A percentile compares a stretch with the other conserved stretches of the same genome.
Conservation (phyloP, 306 rosid genomes). For the Trifolium pratense region DNA sequence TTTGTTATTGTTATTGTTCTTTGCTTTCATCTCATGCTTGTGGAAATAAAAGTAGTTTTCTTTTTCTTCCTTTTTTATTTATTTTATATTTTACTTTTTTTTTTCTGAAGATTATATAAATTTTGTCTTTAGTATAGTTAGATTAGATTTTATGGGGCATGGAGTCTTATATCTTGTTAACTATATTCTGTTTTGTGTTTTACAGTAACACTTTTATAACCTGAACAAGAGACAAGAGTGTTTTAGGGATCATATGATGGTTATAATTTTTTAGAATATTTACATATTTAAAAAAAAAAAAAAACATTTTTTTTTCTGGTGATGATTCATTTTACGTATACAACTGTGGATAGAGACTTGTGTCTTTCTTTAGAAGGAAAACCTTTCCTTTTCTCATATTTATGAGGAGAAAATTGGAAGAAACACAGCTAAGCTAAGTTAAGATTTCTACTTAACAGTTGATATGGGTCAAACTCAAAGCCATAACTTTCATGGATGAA, state of each 20-base stretch:
- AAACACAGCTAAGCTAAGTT: slow-evolving; percentile 37
- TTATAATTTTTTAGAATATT: slow-evolving; percentile 36
- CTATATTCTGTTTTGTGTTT: slow-evolving; percentile 23
- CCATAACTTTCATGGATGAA: slow-evolving; percentile 39
- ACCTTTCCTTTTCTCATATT: slow-evolving; percentile 45
- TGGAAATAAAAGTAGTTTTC: slow-evolving; percentile 32
- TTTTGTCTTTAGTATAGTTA: slow-evolving; percentile 2
- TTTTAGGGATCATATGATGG: slow-evolving; percentile 26
- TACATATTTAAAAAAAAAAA: slow-evolving; percentile 5
- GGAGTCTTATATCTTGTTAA: neutral
- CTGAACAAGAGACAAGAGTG: slow-evolving; percentile 7
- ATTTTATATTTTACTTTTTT: neutral
- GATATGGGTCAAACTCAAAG: slow-evolving; percentile 38
- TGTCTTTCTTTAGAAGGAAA: slow-evolving; percentile 85
- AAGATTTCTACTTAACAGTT: slow-evolving; percentile 47
- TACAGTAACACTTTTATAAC: slow-evolving; percentile 6
- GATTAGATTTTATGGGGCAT: slow-evolving; percentile 16
- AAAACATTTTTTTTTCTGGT: slow-evolving; percentile 48
- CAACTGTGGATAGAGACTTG: slow-evolving; percentile 68
- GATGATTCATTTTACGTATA: slow-evolving; percentile 47
- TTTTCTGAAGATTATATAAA: slow-evolving; percentile 15
- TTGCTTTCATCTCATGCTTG: slow-evolving; percentile 54
- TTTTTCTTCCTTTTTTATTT: slow-evolving; percentile 30
- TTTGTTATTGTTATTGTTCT: slow-evolving; percentile 23
- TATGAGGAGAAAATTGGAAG: slow-evolving; percentile 39